A percentile compares a stretch with the other conserved stretches of the same genome.
phyloP scores from a whole-genome alignment of 106 monocot species.

The Dioscorea zingiberensis region DNA sequence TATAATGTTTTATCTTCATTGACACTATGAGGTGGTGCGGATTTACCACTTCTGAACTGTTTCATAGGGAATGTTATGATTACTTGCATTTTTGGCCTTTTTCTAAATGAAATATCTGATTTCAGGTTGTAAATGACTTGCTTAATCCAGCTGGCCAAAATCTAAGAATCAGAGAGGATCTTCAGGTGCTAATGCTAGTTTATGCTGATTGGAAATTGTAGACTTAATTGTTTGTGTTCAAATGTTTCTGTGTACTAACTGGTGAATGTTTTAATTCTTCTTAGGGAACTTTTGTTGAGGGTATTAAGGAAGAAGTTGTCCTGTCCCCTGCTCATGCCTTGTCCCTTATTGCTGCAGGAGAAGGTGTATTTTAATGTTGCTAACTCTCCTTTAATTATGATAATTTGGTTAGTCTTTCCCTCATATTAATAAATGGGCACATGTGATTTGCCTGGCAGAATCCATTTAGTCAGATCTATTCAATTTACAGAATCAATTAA shows the following conservation, averaged over 20 bases:
- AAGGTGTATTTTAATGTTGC: conserved; percentile 44
- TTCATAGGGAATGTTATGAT: no score
- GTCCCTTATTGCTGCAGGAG: conserved; percentile 93
- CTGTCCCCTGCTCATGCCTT: conserved; percentile 96
- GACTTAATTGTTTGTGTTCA: no score
- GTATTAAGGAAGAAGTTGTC: conserved; percentile 95
- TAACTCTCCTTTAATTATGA: no score
- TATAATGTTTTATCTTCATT: no score
- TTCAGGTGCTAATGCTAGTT: conserved; percentile 49
- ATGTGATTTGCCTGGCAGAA: no score
- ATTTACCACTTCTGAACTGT: no score
- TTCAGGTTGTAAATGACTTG: conserved; percentile 93
- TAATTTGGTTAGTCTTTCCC: no score
- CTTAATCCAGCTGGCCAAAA: conserved; percentile 95
- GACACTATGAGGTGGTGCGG: no score
- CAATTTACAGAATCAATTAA: no score
- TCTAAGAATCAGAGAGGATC: conserved; percentile 89
- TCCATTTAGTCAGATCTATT: no score
- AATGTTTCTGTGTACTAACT: neutral
- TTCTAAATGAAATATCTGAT: neutral
- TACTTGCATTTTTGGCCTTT: no score
- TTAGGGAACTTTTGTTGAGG: conserved; percentile 95
- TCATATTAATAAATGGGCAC: no score
- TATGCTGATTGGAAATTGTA: neutral
- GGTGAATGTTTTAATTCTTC: conserved; percentile 8